Conservation (phyloP, 192 early-diverging fungal species). For the Coemansia sp. region DNA sequence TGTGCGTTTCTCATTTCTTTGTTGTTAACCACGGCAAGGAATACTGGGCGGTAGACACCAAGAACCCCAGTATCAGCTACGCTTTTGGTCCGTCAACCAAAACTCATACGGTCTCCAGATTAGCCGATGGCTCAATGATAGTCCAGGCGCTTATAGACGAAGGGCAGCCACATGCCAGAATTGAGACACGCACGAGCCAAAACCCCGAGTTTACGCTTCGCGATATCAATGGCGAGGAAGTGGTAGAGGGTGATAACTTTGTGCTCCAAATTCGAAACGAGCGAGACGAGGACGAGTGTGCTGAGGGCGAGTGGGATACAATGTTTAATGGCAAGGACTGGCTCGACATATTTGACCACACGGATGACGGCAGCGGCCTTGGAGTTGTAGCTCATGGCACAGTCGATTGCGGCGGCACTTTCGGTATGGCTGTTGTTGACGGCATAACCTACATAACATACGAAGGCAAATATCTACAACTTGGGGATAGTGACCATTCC, state of each 20-base stretch:
- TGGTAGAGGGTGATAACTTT: background rate
- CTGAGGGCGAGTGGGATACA: background rate
- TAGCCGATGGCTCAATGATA: slow-evolving; percentile 3
- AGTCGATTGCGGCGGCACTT: background rate
- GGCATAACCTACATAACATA: background rate
- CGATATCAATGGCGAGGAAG: background rate
- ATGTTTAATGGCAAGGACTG: background rate
- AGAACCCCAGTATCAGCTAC: background rate
- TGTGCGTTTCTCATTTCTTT: slow-evolving; percentile 2
- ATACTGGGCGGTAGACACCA: slow-evolving; percentile 7
- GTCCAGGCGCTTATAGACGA: slow-evolving; percentile 2
- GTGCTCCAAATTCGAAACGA: background rate
- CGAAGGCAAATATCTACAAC: background rate
- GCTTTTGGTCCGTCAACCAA: background rate
- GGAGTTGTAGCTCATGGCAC: background rate
- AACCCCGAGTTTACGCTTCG: background rate
- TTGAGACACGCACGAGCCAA: background rate
- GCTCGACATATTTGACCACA: background rate
- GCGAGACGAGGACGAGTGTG: background rate
- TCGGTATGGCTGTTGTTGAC: background rate
- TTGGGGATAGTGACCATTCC: background rate
- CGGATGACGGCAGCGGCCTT: background rate
- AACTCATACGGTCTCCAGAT: background rate
- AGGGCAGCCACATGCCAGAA: background rate
- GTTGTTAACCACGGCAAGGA: slow-evolving; percentile 1